Conservation (phyloP, 176 grass and related monocot genomes). For the Carex parvula region DNA sequence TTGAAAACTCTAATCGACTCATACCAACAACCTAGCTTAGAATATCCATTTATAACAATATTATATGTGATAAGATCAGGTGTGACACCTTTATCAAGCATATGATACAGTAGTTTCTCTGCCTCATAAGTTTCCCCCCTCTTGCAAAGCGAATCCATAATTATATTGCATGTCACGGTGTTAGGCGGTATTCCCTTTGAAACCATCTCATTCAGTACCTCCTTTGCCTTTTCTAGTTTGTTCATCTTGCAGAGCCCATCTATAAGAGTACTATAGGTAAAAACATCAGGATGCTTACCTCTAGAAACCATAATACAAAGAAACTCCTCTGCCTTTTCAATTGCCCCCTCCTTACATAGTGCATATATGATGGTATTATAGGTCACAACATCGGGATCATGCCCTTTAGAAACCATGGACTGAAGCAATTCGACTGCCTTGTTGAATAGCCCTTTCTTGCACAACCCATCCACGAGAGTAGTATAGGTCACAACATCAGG, state of each 20-base stretch:
- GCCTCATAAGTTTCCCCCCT: neutral
- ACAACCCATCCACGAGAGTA: too few species aligned
- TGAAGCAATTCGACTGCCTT: too few species aligned
- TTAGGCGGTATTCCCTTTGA: neutral
- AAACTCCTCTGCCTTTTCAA: too few species aligned
- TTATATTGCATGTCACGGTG: neutral
- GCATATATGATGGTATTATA: too few species aligned
- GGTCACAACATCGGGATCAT: too few species aligned
- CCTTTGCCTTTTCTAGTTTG: neutral
- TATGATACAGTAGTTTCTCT: neutral
- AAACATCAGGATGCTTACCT: neutral
- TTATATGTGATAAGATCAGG: neutral
- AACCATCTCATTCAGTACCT: slow-evolving; percentile 10
- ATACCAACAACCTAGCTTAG: neutral
- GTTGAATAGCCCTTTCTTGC: too few species aligned
- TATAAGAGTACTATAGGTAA: neutral
- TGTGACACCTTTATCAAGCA: neutral
- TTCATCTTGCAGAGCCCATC: neutral
- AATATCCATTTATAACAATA: neutral
- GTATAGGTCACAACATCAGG: too few species aligned
- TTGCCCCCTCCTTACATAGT: too few species aligned
- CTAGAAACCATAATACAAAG: neutral
- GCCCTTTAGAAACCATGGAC: too few species aligned
- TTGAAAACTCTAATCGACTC: neutral
- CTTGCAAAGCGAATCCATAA: neutral